Base-by-base conservation (phyloP, 2,329 filamentous ascomycete genomes). In the Lasiodiplodia sp. region DNA sequence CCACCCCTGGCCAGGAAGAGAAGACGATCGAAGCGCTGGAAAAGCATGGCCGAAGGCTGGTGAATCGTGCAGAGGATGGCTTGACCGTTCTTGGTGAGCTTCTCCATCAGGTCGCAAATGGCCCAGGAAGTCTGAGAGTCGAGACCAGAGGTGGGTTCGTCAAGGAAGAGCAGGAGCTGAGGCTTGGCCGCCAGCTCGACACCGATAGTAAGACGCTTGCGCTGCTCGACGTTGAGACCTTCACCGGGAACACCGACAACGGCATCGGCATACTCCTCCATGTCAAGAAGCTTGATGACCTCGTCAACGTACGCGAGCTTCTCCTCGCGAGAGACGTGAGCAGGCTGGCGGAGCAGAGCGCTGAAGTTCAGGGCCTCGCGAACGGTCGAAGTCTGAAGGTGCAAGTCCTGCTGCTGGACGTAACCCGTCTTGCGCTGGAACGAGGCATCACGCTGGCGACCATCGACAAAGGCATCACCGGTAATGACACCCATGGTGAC, bases 351-450 rank as follows among this genome's bases (percentile, higher is more conserved):
- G 44, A 96, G 88, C 7, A 92, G 77, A 21, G 93, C 93, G 75
- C 89, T 92, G 79, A 97, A 96, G 75, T 87, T 87, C 40, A 97
- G 84, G 8, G 92, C 92, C 80, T 96, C 93, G 70, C 93, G 89
- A 38, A 96, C 92, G 0, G 93, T 96, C 0, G 89, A 88, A 0
- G 92, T 95, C 64, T 89, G 84, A 38, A 95, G 84, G 77, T 96
- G 93, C 16, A 96, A 84, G 85, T 97, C 93, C 77, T 96, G 92
- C 77, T 97, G 93, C 76, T 96, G 92, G 38, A 94, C 93, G 73
- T 96, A 96, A 57, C 93, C 92, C 0, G 92, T 95, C 81, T 93
- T 94, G 70, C 93, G 89, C 79, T 96, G 92, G 85, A 96, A 96
- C 0, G 91, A 92, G 53, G 85, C 84, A 72, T 94, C 91, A 53